Conservation (phyloP, 345 rosid species). For the Excoecaria cochinchinensis region DNA sequence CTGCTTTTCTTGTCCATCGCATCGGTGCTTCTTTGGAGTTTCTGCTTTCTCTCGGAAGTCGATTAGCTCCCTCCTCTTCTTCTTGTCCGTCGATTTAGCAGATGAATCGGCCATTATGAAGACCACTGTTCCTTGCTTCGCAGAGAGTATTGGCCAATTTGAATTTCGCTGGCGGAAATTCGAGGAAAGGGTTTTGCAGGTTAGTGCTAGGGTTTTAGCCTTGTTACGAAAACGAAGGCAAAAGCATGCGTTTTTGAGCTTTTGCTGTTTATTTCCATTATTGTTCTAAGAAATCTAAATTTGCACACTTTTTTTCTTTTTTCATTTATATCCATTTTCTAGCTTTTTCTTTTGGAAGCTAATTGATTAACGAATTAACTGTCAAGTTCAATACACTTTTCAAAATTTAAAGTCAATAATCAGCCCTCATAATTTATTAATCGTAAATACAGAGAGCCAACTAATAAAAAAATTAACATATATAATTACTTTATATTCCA, state of each 20-base stretch:
- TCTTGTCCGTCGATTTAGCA: conserved; percentile 21
- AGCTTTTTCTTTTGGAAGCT: too few species aligned
- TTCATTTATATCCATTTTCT: too few species aligned
- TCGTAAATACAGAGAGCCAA: too few species aligned
- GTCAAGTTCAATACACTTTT: too few species aligned
- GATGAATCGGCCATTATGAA: conserved; percentile 36
- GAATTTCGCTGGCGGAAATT: background rate
- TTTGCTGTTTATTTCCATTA: background rate
- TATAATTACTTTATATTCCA: too few species aligned
- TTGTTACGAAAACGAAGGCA: background rate
- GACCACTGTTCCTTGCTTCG: background rate
- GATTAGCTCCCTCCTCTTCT: conserved; percentile 42
- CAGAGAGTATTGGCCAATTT: background rate
- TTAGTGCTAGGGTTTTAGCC: background rate
- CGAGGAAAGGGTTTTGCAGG: background rate
- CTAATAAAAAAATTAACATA: too few species aligned
- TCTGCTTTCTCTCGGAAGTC: conserved; percentile 24
- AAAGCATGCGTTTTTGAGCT: background rate
- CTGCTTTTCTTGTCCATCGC: conserved; percentile 19
- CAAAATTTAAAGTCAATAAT: too few species aligned
- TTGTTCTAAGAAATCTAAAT: too few species aligned
- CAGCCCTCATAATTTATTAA: too few species aligned
- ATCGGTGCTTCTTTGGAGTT: conserved; percentile 32
- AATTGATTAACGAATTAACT: too few species aligned
- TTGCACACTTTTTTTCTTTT: too few species aligned